Evolutionary conservation across 2,329 filamentous ascomycete genomes (phyloP).

Genomic region (Talaromyces sp.): DNA sequence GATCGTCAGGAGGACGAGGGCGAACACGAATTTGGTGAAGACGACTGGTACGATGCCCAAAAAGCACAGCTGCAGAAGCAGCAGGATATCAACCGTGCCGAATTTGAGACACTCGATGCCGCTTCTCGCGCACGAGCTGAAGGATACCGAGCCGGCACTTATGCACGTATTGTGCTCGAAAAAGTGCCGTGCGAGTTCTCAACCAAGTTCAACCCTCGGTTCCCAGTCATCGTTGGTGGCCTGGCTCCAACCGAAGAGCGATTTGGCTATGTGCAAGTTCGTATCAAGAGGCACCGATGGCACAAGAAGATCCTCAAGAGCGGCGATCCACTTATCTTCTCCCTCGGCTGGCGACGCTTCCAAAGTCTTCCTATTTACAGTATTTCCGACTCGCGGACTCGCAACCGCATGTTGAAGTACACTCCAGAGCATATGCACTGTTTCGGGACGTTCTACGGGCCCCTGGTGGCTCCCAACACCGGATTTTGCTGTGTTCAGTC

Average conservation of each 20-base stretch:
- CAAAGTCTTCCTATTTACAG: slow-evolving; percentile 90
- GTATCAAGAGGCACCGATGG: slow-evolving; percentile 97
- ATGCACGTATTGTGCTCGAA: slow-evolving; percentile 84
- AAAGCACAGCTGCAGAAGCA: slow-evolving; percentile 95
- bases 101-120: slow-evolving; percentile 84
- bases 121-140: slow-evolving; percentile 76
- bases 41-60: slow-evolving; percentile 97
- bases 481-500: slow-evolving; percentile 92
- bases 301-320: slow-evolving; percentile 99
- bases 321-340: slow-evolving; percentile 95
- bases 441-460: slow-evolving; percentile 91
- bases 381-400: slow-evolving; percentile 85
- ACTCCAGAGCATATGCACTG: slow-evolving; percentile 99
- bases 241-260: slow-evolving; percentile 88
- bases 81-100: slow-evolving; percentile 90
- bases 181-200: slow-evolving; percentile 89
- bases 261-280: slow-evolving; percentile 89
- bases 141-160: slow-evolving; percentile 86
- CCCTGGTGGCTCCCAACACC: slow-evolving; percentile 89
- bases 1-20: slow-evolving; percentile 64
- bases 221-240: slow-evolving; percentile 85
- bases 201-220: slow-evolving; percentile 70
- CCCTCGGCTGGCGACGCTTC: slow-evolving; percentile 91
- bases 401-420: slow-evolving; percentile 98
- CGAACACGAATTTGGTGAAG: slow-evolving; percentile 82